Base-by-base conservation (phyloP, 208 protist species). In the Leishmania turanica region DNA sequence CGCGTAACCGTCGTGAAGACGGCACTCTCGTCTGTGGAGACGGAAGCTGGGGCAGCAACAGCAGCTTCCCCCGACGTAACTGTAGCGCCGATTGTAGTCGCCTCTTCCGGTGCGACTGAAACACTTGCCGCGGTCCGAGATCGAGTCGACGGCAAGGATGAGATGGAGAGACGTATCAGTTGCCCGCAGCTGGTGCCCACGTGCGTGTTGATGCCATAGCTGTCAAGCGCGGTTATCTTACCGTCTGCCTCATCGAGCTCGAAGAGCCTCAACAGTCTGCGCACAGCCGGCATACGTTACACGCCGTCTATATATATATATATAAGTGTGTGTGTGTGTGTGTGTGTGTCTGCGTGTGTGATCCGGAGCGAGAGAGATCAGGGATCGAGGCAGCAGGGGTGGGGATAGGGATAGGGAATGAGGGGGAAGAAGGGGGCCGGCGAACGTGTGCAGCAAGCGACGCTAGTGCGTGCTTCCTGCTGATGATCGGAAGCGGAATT, bases 181-280 rank as follows among this genome's bases (percentile, higher is more conserved):
- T 87, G 83, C 17, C 94, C 94, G 24, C 75, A 68, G 49, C 87
- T 85, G 21, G 94, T 97, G 40, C 94, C 94, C 7, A 93, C 78
- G 73, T 94, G 93, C 31, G 95, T 71, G 37, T 91, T 82, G 45
- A 62, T 68, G 21, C 77, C 86, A 79, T 92, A 88, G 64, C 82
- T 90, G 72, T 96, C 92, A 66, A 97, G 89, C 2, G 94, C 89
- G 8, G 91, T 92, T 31, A 95, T 91, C 45, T 78, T 51, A 13
- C 92, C 94, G 72, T 93, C 66, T 40, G 89, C 81, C 34, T 82
- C 69, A 15, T 90, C 81, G 27, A 96, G 74, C 56, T 90, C 88
- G 78, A 84, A 91, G 11, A 97, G 87, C 58, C 90, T 88, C 75
- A 91, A 74, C 19, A 96, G 51, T 49, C 88, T 89, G 51, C 84